Base-by-base conservation (phyloP, 108 stramenopile species). In the Pseudonitzschia pungens region DNA sequence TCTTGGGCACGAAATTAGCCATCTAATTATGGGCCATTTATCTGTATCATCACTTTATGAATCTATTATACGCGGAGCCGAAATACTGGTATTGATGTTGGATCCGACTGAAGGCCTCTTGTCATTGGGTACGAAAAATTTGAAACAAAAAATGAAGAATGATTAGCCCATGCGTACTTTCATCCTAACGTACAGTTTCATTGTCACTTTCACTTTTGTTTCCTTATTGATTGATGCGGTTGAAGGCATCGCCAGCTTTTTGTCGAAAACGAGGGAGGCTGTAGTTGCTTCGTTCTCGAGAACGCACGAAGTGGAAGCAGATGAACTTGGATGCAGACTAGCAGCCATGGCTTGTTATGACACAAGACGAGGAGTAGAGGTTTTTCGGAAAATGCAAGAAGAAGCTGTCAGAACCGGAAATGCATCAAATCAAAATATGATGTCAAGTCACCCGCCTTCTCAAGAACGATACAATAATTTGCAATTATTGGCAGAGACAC, bases 21-120 rank as follows among this genome's bases (percentile, higher is more conserved):
- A 95, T 48, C 69, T 95, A 29, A 83, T 95, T 27, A 64, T 85
- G 51, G 91, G 91, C n/a, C 93, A 95, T 77, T 73, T 79, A 18
- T 80, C 81, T 45, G 66, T 82, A 70, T 58, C 78, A 22, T 89
- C 88, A 44, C 33, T 75, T 14, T 55, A 89, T 18, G 89, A 95
- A 74, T 84, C 85, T 51, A 57, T 83, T 3, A 72, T 95, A 16
- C 77, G 89, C 16, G 91, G 90, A 33, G 28, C 90, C 20, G 93
- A 95, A 80, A 86, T 95, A 43, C 69, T 92, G 26, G 36, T 92
- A 16, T 70, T 95, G 14, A 85, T 78, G 52, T 36, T 95, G n/a
- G 93, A 95, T 82, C 93, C 93, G 0, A 92, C 91, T 1, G 90
- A 90, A 63, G 93, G 93, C 21, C 56, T 92, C 29, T 62, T 92